phyloP scores from a whole-genome alignment of 495 filamentous ascomycete genomes.

The Podospora comata region DNA sequence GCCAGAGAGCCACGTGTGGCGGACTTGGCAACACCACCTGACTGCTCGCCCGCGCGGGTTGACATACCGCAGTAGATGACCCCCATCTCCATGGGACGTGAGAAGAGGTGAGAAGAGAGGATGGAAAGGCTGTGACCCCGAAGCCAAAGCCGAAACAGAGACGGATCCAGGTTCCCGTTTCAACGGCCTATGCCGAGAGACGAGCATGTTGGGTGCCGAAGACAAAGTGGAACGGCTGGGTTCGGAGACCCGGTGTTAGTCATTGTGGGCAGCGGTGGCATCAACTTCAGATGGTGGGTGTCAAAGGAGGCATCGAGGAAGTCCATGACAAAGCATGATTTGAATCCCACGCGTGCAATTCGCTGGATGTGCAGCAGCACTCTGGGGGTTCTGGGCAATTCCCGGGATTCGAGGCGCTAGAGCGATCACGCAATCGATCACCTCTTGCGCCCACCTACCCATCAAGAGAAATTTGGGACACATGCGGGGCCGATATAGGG shows the following conservation, averaged over 20 bases:
- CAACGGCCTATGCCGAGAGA: background rate
- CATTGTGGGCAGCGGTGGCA: background rate
- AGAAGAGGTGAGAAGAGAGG: background rate
- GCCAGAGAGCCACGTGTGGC: conserved; percentile 6
- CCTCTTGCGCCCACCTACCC: conserved; percentile 21
- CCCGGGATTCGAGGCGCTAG: conserved; percentile 29
- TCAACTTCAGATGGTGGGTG: background rate
- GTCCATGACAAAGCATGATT: conserved; percentile 31
- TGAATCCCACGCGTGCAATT: conserved; percentile 34
- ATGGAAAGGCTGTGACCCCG: background rate
- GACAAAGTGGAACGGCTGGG: background rate
- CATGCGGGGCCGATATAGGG: conserved; percentile 31
- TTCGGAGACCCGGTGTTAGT: conserved; percentile 1
- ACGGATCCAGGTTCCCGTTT: background rate
- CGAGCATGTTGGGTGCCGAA: background rate
- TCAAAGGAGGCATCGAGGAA: background rate
- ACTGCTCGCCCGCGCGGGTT: conserved; percentile 1
- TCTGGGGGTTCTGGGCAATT: conserved; percentile 25
- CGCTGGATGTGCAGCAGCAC: conserved; percentile 20
- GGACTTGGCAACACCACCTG: conserved; percentile 6
- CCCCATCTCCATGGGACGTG: background rate
- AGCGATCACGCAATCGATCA: conserved; percentile 38
- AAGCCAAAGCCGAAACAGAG: background rate
- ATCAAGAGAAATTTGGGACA: conserved; percentile 25
- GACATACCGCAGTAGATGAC: background rate